Evolutionary conservation across 768 basidiomycete species (phyloP), one percentile per base, ranked within the genome.

Genomic region (Rhizopogon roseolus): DNA sequence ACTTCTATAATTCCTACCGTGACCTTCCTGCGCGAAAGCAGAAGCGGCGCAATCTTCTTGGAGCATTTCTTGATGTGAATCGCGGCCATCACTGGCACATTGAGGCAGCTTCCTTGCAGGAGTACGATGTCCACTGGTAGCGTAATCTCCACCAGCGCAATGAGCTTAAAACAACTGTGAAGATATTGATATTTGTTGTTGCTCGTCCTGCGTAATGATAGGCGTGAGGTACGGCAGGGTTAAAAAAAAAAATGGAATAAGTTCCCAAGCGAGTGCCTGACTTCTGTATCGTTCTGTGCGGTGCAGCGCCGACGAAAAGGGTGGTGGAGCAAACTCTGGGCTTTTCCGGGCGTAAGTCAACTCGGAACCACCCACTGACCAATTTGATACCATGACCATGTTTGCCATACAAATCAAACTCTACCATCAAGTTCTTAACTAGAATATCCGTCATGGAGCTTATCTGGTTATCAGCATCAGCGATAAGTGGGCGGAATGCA

Each of bases 121-220:
- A 93, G 77, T n/a, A 82, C 69, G 39, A 96, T 82, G 60, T 95
- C 90, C 10, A 95, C 73, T 65, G 88, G 87, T 1, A 95, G 50
- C 90, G 84, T 7, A 91, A 83, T 22, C 79, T 81, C 13, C 81
- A 64, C 61, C 38, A 92, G 71, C 1, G 70, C 66, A 19, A 83
- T 74, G 11, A 65, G 57, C 34, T 69, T 63, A 53, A 41, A 60
- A 58, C 52, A 54, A 41, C 42, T 36, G 45, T 50, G 54, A 58
- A 52, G 45, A 1, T 46, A 54, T 5, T 52, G 45, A 1, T 46
- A 54, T 5, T 52, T 58, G 0, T 53, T 25, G 19, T 59, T 56
- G 7, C 41, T 5, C 11, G 46, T n/a, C 41, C 56, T 61, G 10
- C 50, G 55, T 38, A 54, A 42, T 5, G 57, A 51, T 36, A 36